Evolutionary conservation across 169 alveolate genomes (phyloP).

Genomic region (Plasmodium malariae): DNA sequence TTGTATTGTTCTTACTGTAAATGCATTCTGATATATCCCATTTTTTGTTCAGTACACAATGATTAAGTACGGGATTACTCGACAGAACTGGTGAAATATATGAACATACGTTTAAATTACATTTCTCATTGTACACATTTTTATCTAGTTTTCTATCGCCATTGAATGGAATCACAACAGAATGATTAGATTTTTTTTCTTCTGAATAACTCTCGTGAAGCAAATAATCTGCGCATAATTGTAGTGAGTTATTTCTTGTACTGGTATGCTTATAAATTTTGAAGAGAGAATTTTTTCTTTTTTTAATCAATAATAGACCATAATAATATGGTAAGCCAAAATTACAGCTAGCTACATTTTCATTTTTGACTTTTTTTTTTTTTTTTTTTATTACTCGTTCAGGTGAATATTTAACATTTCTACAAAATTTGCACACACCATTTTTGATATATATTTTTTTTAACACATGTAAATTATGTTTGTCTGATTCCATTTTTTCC

Average conservation of each 20-base stretch:
- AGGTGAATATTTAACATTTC: too few relatives aligned
- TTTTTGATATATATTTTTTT: too few relatives aligned
- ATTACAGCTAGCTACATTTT: not conserved
- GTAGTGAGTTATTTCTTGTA: not conserved
- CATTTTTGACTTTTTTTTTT: too few relatives aligned
- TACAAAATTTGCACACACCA: too few relatives aligned
- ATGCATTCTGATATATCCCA: conserved; percentile 3
- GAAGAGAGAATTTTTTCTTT: not conserved
- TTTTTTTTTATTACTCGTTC: too few relatives aligned
- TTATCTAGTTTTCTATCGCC: too few relatives aligned
- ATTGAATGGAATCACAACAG: too few relatives aligned
- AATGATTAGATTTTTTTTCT: not conserved
- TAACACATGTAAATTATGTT: not conserved
- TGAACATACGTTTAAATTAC: not conserved
- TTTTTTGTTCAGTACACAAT: not conserved
- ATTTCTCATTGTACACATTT: not conserved
- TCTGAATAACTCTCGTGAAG: not conserved
- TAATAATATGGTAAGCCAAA: conserved; percentile 10
- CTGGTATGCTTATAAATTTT: not conserved
- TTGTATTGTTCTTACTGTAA: not conserved
- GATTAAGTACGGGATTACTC: not conserved
- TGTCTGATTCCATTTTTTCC: not conserved
- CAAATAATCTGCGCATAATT: not conserved
- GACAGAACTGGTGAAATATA: not conserved
- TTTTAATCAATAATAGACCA: not conserved